Evolutionary conservation across 73 alveolate species (phyloP), one percentile per base, ranked within the genome.

Genomic region (Stentor roeselii): DNA sequence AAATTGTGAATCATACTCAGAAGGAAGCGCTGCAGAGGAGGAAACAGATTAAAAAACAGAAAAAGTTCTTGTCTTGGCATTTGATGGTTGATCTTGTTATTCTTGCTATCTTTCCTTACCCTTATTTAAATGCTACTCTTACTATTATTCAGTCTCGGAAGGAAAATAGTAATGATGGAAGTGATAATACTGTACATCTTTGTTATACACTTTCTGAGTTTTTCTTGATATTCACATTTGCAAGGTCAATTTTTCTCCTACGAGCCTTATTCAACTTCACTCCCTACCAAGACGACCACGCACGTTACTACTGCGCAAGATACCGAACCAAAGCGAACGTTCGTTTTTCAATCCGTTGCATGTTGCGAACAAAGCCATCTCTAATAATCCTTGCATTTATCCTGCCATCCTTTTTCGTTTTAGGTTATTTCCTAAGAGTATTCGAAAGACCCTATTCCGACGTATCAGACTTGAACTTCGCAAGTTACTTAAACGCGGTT

Each of bases 391-490:
- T n/a, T n/a, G n/a, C n/a, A n/a, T 58, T 21, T 58, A 58, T 89
- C 83, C 36, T 85, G n/a, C 78, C 85, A 80, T 84, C 85, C 35
- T 75, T 60, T 59, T 35, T 89, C n/a, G 83, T 84, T 36, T 89
- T 86, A 80, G 82, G 90, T 30, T 89, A 89, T 85, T 77, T 83
- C 83, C 75, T 89, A 75, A 85, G 94, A 85, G 87, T 89, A 3
- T 89, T 77, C 59, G 94, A 89, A 89, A 84, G 94, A 85, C 87
- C 86, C 75, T 78, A 75, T 31, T 90, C 86, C 78, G 60, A 39
- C 42, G 31, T 6, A n/a, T 59, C 59, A 59, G 92, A 78, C 2
- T 36, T 36, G 32, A 78, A 85, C 76, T 67, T 89, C 38, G 85
- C 85, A 3, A 78, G 83, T 85, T 84, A 67, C 77, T 78, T 76